Evolutionary conservation across 805 yeast genomes (phyloP), one percentile per base, ranked within the genome.

Genomic region (Lipomyces spencermartinsiae): DNA sequence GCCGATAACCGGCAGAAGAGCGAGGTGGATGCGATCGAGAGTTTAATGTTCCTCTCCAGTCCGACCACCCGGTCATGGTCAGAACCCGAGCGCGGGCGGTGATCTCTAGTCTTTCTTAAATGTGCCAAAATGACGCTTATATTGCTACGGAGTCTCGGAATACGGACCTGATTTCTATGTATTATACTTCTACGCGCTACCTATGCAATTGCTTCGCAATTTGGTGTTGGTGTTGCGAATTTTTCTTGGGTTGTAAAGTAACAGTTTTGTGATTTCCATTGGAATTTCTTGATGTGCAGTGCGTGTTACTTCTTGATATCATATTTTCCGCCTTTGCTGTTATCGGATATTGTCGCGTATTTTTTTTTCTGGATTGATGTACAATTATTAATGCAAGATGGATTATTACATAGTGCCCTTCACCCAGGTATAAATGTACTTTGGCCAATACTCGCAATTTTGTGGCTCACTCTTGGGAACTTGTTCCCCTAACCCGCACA

Each of bases 11-110:
- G 70, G 33, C 63, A 65, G 37, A 56, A 39, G 64, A 68, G 68
- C 49, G 72, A 69, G 65, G 72, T 58, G 22, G 72, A 69, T 25
- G 72, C 72, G 31, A 58, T 69, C 33, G 72, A 69, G 64, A 68
- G 68, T 33, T 56, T 69, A 29, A 69, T 69, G 71, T 69, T 69
- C 61, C 46, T 69, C 31, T 65, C 70, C 10, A 69, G 72, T 57
- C 72, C 72, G 22, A 66, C 71, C 31, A 62, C 71, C 1, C 58
- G 69, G 33, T 56, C 69, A 16, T 68, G 71, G 71, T 33, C 31
- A 4, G 65, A 57, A n/a, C 19, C 33, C n/a, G 64, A 53, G 8
- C 49, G 49, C 22, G 49, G 49, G 22, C 58, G 37, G 58, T 55
- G n/a, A 55, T n/a, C 10, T 16, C 16, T 43, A 2, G 10, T 43